Evolutionary conservation across 192 early-diverging fungal genomes (phyloP).

Genomic region (Entomortierella beljakovae): DNA sequence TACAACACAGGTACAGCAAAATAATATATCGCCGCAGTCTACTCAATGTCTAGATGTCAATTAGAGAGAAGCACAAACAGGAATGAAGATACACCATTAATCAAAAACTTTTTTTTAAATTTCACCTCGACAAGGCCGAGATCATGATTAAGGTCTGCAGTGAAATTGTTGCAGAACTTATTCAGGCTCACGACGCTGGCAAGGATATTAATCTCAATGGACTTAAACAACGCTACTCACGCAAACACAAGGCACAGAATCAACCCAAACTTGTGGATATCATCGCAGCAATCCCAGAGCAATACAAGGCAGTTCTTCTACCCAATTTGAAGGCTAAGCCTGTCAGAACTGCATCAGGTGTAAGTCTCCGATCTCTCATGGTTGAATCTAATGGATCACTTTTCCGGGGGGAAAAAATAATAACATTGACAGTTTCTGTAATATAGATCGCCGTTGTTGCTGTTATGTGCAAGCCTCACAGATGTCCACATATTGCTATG

Average conservation of each 20-base stretch:
- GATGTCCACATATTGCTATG: slow-evolving; percentile 99
- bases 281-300: slow-evolving; percentile 97
- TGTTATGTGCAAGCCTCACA: slow-evolving; percentile 97
- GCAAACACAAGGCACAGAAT: slow-evolving; percentile 78
- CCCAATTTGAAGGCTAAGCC: slow-evolving; percentile 95
- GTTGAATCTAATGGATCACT: neutral
- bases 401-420: neutral
- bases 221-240: slow-evolving; percentile 80
- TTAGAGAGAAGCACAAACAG: slow-evolving; percentile 2
- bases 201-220: slow-evolving; percentile 91
- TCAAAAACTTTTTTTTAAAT: neutral
- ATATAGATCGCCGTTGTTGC: slow-evolving; percentile 91
- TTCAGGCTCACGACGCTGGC: slow-evolving; percentile 71
- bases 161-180: slow-evolving; percentile 93
- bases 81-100: slow-evolving; percentile 4
- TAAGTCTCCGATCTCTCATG: slow-evolving; percentile 52
- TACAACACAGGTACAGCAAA: too few species aligned
- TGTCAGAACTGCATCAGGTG: slow-evolving; percentile 92
- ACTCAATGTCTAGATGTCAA: neutral
- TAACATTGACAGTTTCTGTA: slow-evolving; percentile 3
- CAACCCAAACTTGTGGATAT: slow-evolving; percentile 98
- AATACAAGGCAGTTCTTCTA: slow-evolving; percentile 85
- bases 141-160: slow-evolving; percentile 86
- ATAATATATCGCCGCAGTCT: slow-evolving; percentile 2
- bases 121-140: slow-evolving; percentile 60